phyloP scores from a whole-genome alignment of 495 filamentous ascomycete genomes.

The Neurospora hispaniola region DNA sequence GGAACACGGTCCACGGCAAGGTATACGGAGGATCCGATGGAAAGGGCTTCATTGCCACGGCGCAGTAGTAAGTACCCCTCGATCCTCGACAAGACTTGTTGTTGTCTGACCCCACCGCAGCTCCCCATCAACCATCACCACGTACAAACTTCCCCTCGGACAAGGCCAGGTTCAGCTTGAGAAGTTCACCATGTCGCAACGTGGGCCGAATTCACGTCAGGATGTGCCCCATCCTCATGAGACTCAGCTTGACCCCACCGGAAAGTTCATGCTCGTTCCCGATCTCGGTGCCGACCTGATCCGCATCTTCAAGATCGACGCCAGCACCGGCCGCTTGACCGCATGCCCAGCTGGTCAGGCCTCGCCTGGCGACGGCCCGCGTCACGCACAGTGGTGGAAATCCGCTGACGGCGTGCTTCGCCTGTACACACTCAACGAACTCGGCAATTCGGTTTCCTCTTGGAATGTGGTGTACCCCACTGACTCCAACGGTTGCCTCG shows the following conservation, averaged over 20 bases:
- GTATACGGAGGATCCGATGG: slow-evolving; percentile 30
- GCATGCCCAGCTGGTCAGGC: slow-evolving; percentile 25
- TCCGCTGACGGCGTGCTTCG: slow-evolving; percentile 20
- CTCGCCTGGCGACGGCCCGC: slow-evolving; percentile 31
- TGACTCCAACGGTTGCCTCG: slow-evolving; percentile 20
- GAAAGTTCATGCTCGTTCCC: slow-evolving; percentile 51
- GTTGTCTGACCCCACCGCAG: slow-evolving; percentile 8
- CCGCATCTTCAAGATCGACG: slow-evolving; percentile 48
- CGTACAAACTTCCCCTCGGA: slow-evolving; percentile 26
- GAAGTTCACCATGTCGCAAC: slow-evolving; percentile 42
- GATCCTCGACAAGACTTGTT: neutral
- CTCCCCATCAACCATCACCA: slow-evolving; percentile 32
- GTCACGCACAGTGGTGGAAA: slow-evolving; percentile 35
- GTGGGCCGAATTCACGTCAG: slow-evolving; percentile 48
- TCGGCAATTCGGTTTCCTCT: slow-evolving; percentile 35
- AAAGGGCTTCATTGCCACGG: slow-evolving; percentile 33
- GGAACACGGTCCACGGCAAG: slow-evolving; percentile 31
- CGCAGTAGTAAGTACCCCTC: slow-evolving; percentile 33
- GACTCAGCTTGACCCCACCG: slow-evolving; percentile 56
- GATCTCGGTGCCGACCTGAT: slow-evolving; percentile 64
- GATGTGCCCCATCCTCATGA: slow-evolving; percentile 62
- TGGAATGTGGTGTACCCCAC: slow-evolving; percentile 31
- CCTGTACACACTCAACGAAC: slow-evolving; percentile 38
- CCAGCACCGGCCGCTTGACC: slow-evolving; percentile 25
- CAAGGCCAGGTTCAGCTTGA: slow-evolving; percentile 31